Base-by-base conservation (phyloP, 169 alveolate genomes). In the Amoebophrya sp. region DNA sequence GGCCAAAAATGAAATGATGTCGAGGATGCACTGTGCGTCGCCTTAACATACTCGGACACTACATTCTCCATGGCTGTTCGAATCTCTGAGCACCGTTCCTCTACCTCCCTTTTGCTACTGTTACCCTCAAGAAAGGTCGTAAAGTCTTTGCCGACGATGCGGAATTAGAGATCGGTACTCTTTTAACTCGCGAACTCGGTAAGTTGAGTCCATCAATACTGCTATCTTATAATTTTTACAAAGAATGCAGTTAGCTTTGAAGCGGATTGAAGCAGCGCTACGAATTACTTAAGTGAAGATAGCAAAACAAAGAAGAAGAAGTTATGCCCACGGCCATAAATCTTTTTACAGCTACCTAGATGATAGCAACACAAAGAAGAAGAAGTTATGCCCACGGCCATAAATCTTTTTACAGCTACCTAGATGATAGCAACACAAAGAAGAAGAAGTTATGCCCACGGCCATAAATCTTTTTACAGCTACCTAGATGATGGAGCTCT, bases 121-220 rank as follows among this genome's bases (percentile, higher is more conserved):
- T 95, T 93, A 41, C 99, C 99, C 93, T 98, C 99, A 95, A 98
- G 96, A 78, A 99, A 96, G 90, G 98, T 96, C 23, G 99, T 99
- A 93, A 98, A 98, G 93, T 99, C 99, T 95, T 98, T 98, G 29
- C 99, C 97, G 92, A 98, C 97, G 65, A 47, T 6, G 65, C 65
- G 18, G n/a, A n/a, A n/a, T n/a, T n/a, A n/a, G n/a, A n/a, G n/a
- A n/a, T n/a, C n/a, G n/a, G n/a, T n/a, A n/a, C n/a, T n/a, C n/a
- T n/a, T n/a, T n/a, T n/a, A n/a, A n/a, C n/a, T n/a, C n/a, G n/a
- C n/a, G n/a, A n/a, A n/a, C n/a, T n/a, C n/a, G n/a, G n/a, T n/a
- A n/a, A n/a, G n/a, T n/a, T n/a, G n/a, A n/a, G n/a, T n/a, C n/a
- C n/a, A n/a, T n/a, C n/a, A n/a, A n/a, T n/a, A n/a, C n/a, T n/a